Percentiles rank a stretch among this genome's conserved stretches.
Conservation (phyloP, 495 filamentous ascomycete species). For the Ascobolus immersus region DNA sequence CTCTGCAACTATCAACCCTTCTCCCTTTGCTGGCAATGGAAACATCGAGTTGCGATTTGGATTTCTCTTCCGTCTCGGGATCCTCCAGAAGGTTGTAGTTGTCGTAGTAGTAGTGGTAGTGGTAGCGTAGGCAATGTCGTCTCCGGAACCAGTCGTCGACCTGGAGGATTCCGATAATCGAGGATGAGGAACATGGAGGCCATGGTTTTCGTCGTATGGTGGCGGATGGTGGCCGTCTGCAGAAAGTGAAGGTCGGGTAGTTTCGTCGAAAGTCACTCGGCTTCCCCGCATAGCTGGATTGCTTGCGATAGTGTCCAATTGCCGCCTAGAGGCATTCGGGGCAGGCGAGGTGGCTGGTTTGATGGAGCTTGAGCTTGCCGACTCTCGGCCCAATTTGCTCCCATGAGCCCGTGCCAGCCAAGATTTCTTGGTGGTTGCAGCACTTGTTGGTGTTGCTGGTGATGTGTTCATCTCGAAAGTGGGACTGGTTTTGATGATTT, state of each 20-base stretch:
- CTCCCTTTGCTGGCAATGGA: constrained; percentile 43
- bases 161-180: constrained; percentile 77
- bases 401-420: neutral
- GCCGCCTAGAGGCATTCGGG: neutral
- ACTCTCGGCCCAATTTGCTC: neutral
- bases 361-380: neutral
- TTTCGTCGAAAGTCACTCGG: constrained; percentile 41
- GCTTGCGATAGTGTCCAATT: constrained; percentile 1
- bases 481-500: constrained; percentile 82
- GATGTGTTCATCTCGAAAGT: constrained; percentile 32
- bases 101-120: constrained; percentile 38
- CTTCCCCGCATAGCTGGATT: constrained; percentile 23
- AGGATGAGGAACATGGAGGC: constrained; percentile 39
- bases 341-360: no score
- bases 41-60: constrained; percentile 73
- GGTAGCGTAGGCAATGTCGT: constrained; percentile 35
- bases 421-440: neutral
- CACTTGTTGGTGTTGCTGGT: neutral
- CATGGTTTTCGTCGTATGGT: constrained; percentile 33
- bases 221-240: constrained; percentile 9
- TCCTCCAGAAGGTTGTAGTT: constrained; percentile 49
- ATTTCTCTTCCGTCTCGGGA: constrained; percentile 59
- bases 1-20: neutral
- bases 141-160: constrained; percentile 65
- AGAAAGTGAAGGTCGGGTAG: constrained; percentile 21